Evolutionary conservation across 495 filamentous ascomycete genomes (phyloP), one percentile per base, ranked within the genome.

Genomic region (Penicillium coffeae): DNA sequence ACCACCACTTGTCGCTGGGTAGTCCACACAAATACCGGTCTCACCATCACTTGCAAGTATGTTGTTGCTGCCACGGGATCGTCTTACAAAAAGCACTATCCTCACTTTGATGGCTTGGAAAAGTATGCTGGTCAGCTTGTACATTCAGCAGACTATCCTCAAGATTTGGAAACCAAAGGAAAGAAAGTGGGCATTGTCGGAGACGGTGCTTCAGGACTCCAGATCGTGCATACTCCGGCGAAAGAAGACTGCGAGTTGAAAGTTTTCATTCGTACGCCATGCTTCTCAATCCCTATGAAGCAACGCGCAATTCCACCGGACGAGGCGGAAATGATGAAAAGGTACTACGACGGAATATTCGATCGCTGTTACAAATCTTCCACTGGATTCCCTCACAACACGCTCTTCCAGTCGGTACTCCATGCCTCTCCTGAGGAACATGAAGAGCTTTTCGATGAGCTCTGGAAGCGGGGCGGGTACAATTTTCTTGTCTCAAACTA

Each of bases 391-490:
- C 53, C 67, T 3, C 72, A 74, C 51, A 63, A 56, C 32, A 62
- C 69, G 12, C 30, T 47, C 1, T 52, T 65, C 38, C 70, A 67
- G 50, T 59, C 59, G 15, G 69, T 72, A 1, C 74, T 74, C 48
- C 71, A 80, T 6, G 73, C 72, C 18, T 62, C 68, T 8, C 58
- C 66, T 2, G 73, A 74, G 27, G 60, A 79, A 42, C 62, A 77
- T 1, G 64, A 75, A 16, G 59, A 47, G 6, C 60, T 71, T 20
- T 80, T 68, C 48, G 64, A 83, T 22, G 51, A 65, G 14, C 53
- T 79, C 2, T 83, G 70, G 70, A 48, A 67, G 8, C 46, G 64
- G 0, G 79, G 77, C 15, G 78, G 77, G 18, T 79, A 79, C 50
- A 50, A 53, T 21, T 80, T 72, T 50, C 66, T 70, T 62, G 58